A percentile compares a stretch with the other conserved stretches of the same genome.
Evolutionary conservation across 768 basidiomycete genomes (phyloP).

Genomic region (Suillus luteus): DNA sequence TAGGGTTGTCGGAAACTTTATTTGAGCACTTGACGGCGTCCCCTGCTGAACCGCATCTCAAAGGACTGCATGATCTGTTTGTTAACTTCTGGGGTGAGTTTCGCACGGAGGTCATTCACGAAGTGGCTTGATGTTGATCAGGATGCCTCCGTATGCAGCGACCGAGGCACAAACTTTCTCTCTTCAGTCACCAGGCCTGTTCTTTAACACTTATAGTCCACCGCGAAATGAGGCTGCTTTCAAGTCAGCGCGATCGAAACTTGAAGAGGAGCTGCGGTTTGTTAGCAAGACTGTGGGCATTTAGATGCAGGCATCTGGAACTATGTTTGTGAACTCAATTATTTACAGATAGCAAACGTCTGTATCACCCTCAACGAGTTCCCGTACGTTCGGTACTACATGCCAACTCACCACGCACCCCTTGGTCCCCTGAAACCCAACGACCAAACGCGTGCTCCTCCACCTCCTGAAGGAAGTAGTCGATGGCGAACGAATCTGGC

Average conservation of each 20-base stretch:
- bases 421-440: slow-evolving; percentile 81
- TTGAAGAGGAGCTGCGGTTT: slow-evolving; percentile 87
- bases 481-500: slow-evolving; percentile 86
- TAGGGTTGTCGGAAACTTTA: slow-evolving; percentile 78
- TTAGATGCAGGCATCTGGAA: neutral
- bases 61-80: slow-evolving; percentile 81
- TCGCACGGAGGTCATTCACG: neutral
- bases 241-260: slow-evolving; percentile 66
- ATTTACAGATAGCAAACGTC: slow-evolving; percentile 74
- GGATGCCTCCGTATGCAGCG: slow-evolving; percentile 46
- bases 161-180: slow-evolving; percentile 87
- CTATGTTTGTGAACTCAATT: neutral
- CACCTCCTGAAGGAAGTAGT: slow-evolving; percentile 60
- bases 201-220: slow-evolving; percentile 90
- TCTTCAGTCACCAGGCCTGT: slow-evolving; percentile 71
- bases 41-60: slow-evolving; percentile 76
- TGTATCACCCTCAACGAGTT: slow-evolving; percentile 91
- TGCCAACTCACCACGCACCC: slow-evolving; percentile 79
- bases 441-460: slow-evolving; percentile 62
- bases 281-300: slow-evolving; percentile 61
- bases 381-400: slow-evolving; percentile 91
- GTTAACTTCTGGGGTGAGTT: slow-evolving; percentile 89
- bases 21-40: slow-evolving; percentile 76
- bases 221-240: slow-evolving; percentile 70
- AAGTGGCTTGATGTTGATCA: slow-evolving; percentile 16